These are phyloP conservation scores for Aquanectria penicillioides DNA, from an alignment of 2,329 filamentous ascomycete species.

Conservation along the genomic window DNA sequence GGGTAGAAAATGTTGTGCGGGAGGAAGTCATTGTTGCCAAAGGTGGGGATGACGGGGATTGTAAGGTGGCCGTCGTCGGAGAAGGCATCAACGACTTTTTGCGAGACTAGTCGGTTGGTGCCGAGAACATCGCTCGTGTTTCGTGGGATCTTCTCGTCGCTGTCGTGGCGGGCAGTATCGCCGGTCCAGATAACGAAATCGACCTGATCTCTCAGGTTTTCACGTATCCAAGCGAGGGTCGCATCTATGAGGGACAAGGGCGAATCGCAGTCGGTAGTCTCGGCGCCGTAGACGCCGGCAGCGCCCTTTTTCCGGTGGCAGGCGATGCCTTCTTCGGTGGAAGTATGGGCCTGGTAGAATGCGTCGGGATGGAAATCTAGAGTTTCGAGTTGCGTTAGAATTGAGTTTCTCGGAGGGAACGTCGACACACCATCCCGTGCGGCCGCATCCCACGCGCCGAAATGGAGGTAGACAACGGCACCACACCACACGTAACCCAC, in stretches of 20 bases:
- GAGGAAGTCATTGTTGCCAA: slow-evolving; percentile 97
- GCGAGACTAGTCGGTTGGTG: slow-evolving; percentile 79
- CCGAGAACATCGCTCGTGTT: slow-evolving; percentile 78
- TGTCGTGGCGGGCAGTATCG: slow-evolving; percentile 90
- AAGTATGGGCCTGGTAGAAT: slow-evolving; percentile 83
- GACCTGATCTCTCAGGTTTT: slow-evolving; percentile 79
- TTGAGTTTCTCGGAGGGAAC: slow-evolving; percentile 23
- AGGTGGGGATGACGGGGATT: slow-evolving; percentile 86
- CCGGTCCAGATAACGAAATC: slow-evolving; percentile 96
- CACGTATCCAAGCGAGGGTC: slow-evolving; percentile 88
- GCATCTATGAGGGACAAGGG: slow-evolving; percentile 84
- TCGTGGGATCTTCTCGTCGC: slow-evolving; percentile 82
- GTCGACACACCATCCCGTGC: slow-evolving; percentile 18
- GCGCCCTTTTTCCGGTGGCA: slow-evolving; percentile 84
- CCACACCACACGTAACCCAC: slow-evolving; percentile 18
- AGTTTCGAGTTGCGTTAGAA: slow-evolving; percentile 11
- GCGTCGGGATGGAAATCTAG: slow-evolving; percentile 92
- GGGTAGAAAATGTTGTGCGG: slow-evolving; percentile 92
- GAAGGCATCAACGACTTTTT: slow-evolving; percentile 82
- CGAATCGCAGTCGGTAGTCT: slow-evolving; percentile 89
- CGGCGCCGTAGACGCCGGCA: slow-evolving; percentile 84
- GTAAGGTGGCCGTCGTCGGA: slow-evolving; percentile 66
- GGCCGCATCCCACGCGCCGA: not conserved
- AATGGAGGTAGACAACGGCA: not conserved
- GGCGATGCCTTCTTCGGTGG: slow-evolving; percentile 72